phyloP scores from a whole-genome alignment of 371 early-diverging fungal genomes.

The Rhizopus microsporus region DNA sequence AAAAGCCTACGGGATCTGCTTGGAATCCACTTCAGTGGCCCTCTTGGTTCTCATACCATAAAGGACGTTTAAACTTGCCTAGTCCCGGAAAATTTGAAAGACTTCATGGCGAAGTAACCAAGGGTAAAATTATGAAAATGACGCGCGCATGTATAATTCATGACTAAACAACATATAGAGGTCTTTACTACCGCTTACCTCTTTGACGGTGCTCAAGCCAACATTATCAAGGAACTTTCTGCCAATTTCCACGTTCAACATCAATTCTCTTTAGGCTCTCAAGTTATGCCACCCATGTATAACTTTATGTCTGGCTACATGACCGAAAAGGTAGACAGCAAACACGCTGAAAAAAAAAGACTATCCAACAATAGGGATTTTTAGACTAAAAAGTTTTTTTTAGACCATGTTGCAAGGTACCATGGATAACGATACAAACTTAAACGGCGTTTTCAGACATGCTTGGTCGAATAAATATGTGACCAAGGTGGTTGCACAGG shows the following conservation, averaged over 20 bases:
- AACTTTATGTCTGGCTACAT: slow-evolving; percentile 85
- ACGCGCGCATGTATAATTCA: neutral
- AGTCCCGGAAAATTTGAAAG: slow-evolving; percentile 89
- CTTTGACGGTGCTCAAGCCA: slow-evolving; percentile 95
- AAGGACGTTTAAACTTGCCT: slow-evolving; percentile 69
- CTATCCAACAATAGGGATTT: neutral
- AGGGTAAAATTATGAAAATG: slow-evolving; percentile 65
- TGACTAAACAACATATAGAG: slow-evolving; percentile 43
- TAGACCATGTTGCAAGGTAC: slow-evolving; percentile 82
- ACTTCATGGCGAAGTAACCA: slow-evolving; percentile 78
- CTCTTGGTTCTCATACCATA: slow-evolving; percentile 61
- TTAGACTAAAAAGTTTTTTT: neutral
- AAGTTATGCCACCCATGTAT: slow-evolving; percentile 83
- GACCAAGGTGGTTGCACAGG: slow-evolving; percentile 83
- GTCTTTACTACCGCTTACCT: slow-evolving; percentile 78
- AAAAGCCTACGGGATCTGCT: slow-evolving; percentile 44
- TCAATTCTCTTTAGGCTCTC: slow-evolving; percentile 86
- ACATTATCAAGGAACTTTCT: slow-evolving; percentile 87
- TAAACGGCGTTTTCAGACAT: slow-evolving; percentile 52
- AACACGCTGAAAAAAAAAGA: neutral
- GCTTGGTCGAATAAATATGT: slow-evolving; percentile 46
- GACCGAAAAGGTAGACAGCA: slow-evolving; percentile 43
- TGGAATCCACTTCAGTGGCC: slow-evolving; percentile 67
- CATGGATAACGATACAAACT: slow-evolving; percentile 82
- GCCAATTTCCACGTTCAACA: slow-evolving; percentile 94